A percentile compares a stretch with the other conserved stretches of the same genome.
phyloP scores from a whole-genome alignment of 2,329 filamentous ascomycete species.

The Neonectria ditissima region DNA sequence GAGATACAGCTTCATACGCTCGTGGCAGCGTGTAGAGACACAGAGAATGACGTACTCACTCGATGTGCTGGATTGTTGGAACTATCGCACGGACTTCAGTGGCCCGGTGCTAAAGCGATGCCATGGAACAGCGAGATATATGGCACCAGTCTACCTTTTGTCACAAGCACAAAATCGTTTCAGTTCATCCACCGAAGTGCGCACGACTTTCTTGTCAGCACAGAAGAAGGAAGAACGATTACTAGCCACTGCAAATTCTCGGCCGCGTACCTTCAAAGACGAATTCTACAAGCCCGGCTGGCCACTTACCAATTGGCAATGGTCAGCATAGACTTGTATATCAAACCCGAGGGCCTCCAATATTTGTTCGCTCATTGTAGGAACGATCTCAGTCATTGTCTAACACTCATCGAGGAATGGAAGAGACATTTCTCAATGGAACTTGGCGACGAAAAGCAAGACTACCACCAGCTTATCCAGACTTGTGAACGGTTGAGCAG shows the following conservation, averaged over 20 bases:
- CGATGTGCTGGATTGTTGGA: slow-evolving; percentile 5
- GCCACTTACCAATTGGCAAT: background rate
- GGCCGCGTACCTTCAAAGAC: background rate
- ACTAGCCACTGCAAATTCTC: background rate
- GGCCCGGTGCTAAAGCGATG: background rate
- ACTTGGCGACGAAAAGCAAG: background rate
- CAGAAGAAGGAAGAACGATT: background rate
- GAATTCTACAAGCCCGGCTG: background rate
- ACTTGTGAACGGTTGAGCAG: background rate
- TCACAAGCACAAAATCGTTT: background rate
- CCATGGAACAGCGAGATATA: background rate
- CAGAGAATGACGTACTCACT: background rate
- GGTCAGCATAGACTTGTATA: too few relatives aligned
- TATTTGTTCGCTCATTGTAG: too few relatives aligned
- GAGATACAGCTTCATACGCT: background rate
- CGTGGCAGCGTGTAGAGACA: background rate
- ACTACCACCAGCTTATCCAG: background rate
- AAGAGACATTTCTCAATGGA: too few relatives aligned
- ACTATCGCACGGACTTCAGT: background rate
- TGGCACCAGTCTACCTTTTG: too few relatives aligned
- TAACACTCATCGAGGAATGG: too few relatives aligned
- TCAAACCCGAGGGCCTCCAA: too few relatives aligned
- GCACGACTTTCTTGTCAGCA: slow-evolving; percentile 8
- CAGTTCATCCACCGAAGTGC: slow-evolving; percentile 11
- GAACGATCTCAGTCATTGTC: too few relatives aligned